Base-by-base conservation (phyloP, 441 rosid species). In the Aleurites moluccanus region DNA sequence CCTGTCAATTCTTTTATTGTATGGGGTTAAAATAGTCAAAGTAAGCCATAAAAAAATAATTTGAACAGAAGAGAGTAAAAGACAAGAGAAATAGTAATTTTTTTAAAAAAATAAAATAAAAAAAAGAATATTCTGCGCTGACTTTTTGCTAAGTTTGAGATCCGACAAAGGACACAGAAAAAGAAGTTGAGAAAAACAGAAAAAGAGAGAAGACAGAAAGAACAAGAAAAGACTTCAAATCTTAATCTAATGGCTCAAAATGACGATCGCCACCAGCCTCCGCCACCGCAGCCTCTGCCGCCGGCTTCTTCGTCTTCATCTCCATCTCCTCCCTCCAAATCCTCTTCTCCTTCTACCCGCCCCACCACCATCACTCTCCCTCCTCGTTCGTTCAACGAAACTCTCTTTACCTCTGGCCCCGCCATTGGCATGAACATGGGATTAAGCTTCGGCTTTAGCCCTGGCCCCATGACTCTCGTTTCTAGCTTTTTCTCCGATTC, bases 401-500 rank as follows among this genome's bases (percentile, higher is more conserved):
- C 88, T 38, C 28, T 87, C 25, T 82, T 87, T 75, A 74, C 72
- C 74, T 79, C 77, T 62, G 91, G 88, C 6, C 28, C 80, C 10
- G 33, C 47, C 23, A 56, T 13, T 49, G 67, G 28, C 2, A 23
- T 0, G 57, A 70, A 8, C 4, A 53, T 23, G 64, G 67, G 56
- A 52, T 52, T 52, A 52, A n/a, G 59, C 27, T 64, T 82, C 77
- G 96, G 91, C 10, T 90, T 90, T 69, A 94, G 97, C 23, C 98
- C 97, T n/a, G 97, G 98, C 13, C 97, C 97, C 52, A 91, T 92
- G 94, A 91, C 98, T 76, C 85, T 94, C 18, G 89, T 92, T 79
- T 92, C 97, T 5, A 87, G 72, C 78, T 79, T 89, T 79, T 91
- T 92, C 84, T 35, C 95, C 50, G 97, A 87, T 70, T 79, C 90